A percentile compares a stretch with the other conserved stretches of the same genome.
phyloP scores from a whole-genome alignment of 75 land plant species.

The Pinus taeda region DNA sequence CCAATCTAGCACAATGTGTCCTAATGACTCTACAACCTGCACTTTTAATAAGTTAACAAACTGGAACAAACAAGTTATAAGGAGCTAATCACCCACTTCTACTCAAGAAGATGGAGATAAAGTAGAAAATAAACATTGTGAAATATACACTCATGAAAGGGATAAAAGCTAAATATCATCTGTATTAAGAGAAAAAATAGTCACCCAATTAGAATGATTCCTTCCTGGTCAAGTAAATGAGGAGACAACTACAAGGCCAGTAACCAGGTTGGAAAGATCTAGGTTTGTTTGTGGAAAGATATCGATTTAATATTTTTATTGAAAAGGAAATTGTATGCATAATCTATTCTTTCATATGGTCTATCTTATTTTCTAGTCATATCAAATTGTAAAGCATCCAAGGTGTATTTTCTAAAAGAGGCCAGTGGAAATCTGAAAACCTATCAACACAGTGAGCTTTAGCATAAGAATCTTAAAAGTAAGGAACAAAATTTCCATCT shows the following conservation, averaged over 20 bases:
- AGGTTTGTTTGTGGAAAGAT: too few species aligned
- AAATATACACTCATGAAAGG: background rate
- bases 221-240: background rate
- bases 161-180: background rate
- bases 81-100: background rate
- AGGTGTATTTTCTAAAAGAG: too few species aligned
- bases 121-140: background rate
- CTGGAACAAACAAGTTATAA: background rate
- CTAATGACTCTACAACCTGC: conserved; percentile 94
- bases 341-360: too few species aligned
- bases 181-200: background rate
- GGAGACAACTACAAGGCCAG: background rate
- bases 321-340: too few species aligned
- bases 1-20: conserved; percentile 87
- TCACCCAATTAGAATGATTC: background rate
- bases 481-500: too few species aligned
- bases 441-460: too few species aligned
- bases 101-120: background rate
- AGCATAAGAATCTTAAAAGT: too few species aligned
- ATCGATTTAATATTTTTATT: too few species aligned
- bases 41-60: background rate
- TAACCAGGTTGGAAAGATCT: too few species aligned
- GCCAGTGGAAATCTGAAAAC: too few species aligned
- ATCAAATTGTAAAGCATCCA: too few species aligned
- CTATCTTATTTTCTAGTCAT: too few species aligned